Base-by-base conservation (phyloP, 495 filamentous ascomycete species). In the Talaromyces liani region DNA sequence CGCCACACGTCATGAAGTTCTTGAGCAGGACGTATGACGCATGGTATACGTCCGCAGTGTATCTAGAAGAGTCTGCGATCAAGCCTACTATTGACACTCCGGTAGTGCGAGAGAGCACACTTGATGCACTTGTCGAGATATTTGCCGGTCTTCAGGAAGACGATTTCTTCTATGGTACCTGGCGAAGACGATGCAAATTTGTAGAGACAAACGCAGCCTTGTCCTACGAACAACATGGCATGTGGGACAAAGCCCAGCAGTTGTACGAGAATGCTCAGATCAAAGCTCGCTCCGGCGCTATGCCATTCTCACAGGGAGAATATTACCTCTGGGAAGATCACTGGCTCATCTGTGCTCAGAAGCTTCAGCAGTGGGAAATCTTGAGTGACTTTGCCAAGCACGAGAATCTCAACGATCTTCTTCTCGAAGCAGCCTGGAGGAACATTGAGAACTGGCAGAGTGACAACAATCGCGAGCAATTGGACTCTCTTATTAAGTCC, bases 311-410 rank as follows among this genome's bases (percentile, higher is more conserved):
- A 1, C 90, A 95, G 67, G 91, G 87, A 14, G 95, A 99, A 76
- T 99, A 99, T 71, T 96, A 94, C 85, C 82, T 99, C 1, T 99
- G 95, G 95, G 95, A 99, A 75, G 95, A 99, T 73, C 95, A 99
- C 67, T 99, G 95, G 95, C 84, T 98, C 36, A 82, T 95, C 47
- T 98, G 95, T 71, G 94, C 93, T 2, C 91, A 98, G 75, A 99
- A 98, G 78, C 83, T 99, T 41, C 95, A 99, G 71, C 95, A 98
- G 66, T 99, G 95, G 95, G 95, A 99, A 61, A 90, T 99, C 62
- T 75, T 99, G 29, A 89, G 88, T 61, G 95, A 99, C 65, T 98
- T 96, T 66, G 93, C 95, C n/a, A 98, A 98, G 73, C 93, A 98
- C 64, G 95, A 99, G 69, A 99, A 98, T 68, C 88, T 95, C 73